phyloP scores from a whole-genome alignment of 768 basidiomycete species.

The Phylloporus rhodoxanthus region DNA sequence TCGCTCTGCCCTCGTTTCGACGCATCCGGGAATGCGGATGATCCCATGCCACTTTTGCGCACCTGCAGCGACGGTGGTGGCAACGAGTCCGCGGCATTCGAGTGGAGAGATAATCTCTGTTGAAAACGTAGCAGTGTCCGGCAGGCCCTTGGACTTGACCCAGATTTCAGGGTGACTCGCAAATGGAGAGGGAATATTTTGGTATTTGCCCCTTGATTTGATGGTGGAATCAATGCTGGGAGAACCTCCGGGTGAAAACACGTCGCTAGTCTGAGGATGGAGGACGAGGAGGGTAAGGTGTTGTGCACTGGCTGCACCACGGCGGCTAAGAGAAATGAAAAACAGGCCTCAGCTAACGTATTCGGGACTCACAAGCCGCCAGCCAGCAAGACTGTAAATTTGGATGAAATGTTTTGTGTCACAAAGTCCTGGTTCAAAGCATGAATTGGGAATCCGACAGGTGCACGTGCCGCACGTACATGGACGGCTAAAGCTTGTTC shows the following conservation, averaged over 20 bases:
- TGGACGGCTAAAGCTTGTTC: constrained; percentile 40
- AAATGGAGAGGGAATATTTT: constrained; percentile 15
- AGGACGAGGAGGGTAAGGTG: constrained; percentile 13
- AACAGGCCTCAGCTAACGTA: neutral
- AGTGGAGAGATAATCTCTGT: constrained; percentile 40
- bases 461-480: constrained; percentile 31
- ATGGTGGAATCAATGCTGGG: constrained; percentile 14
- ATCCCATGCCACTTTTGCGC: constrained; percentile 47
- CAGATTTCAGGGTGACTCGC: constrained; percentile 8
- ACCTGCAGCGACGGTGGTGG: constrained; percentile 29
- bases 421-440: constrained; percentile 41
- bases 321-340: constrained; percentile 35
- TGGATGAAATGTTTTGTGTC: constrained; percentile 39
- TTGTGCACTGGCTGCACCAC: constrained; percentile 28
- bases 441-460: neutral
- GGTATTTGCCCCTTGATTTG: constrained; percentile 5
- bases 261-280: constrained; percentile 10
- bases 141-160: constrained; percentile 2
- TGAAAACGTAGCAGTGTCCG: constrained; percentile 26
- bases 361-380: constrained; percentile 55
- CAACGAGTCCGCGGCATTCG: constrained; percentile 41
- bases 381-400: constrained; percentile 44
- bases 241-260: constrained; percentile 14
- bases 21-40: constrained; percentile 39
- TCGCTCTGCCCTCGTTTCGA: constrained; percentile 19